Percentiles rank a stretch among this genome's conserved stretches.
Evolutionary conservation across 2,329 filamentous ascomycete species (phyloP).

Genomic region (Arachnomyces sp.): DNA sequence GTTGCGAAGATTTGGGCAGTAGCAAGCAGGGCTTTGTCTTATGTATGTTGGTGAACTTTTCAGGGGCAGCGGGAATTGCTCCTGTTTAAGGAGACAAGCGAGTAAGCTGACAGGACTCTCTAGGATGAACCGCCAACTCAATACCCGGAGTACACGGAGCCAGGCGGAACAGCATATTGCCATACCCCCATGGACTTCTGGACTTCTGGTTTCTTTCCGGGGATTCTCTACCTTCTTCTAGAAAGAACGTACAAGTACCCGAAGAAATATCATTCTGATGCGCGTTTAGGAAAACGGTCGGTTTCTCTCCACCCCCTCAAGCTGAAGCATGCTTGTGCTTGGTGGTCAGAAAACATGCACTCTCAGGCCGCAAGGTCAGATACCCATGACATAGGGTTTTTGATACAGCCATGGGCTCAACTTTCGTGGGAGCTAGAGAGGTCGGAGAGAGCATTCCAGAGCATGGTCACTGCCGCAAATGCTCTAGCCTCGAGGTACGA

Average conservation of each 20-base stretch:
- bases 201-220: constrained; percentile 45
- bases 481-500: constrained; percentile 33
- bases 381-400: constrained; percentile 51
- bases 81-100: constrained; percentile 23
- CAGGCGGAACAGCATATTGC: background rate
- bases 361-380: constrained; percentile 38
- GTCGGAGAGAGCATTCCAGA: constrained; percentile 26
- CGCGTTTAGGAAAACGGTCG: no score
- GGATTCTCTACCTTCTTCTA: constrained; percentile 36
- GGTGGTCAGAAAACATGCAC: constrained; percentile 37
- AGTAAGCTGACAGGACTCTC: no score
- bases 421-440: constrained; percentile 41
- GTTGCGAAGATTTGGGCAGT: constrained; percentile 18
- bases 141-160: constrained; percentile 26
- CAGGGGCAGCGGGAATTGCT: constrained; percentile 3
- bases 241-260: constrained; percentile 25
- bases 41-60: constrained; percentile 1
- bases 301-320: no score
- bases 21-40: constrained; percentile 10
- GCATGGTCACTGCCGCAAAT: constrained; percentile 27
- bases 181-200: constrained; percentile 30
- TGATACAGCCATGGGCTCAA: constrained; percentile 42
- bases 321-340: constrained; percentile 23
- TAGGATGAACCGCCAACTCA: no score
- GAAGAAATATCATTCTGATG: no score